Percentiles rank a stretch among this genome's conserved stretches.
phyloP scores from a whole-genome alignment of 2,329 filamentous ascomycete genomes.

The Teratosphaeria nubilosa region DNA sequence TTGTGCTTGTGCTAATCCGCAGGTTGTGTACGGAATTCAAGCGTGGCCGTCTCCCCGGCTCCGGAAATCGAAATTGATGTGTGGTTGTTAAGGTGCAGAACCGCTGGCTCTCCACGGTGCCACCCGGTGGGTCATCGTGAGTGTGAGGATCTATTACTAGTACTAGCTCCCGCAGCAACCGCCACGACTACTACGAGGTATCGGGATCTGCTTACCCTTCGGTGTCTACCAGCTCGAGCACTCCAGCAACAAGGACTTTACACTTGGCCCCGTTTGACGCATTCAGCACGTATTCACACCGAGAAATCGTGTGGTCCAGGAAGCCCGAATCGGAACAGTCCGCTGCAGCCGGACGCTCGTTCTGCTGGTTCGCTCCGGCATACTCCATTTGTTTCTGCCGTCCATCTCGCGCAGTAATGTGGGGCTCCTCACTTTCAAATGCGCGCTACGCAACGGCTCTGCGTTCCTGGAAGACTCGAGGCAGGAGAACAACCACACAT shows the following conservation, averaged over 20 bases:
- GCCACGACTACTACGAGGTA: not conserved
- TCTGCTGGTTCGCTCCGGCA: not conserved
- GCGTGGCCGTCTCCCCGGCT: not conserved
- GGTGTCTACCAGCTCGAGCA: not conserved
- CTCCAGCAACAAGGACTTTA: not conserved
- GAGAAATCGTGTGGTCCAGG: too few relatives aligned
- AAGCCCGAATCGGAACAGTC: not conserved
- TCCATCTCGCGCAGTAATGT: not conserved
- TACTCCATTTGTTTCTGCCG: not conserved
- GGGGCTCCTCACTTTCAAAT: not conserved
- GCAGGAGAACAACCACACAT: not conserved
- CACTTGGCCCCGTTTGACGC: too few relatives aligned
- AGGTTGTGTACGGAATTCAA: too few relatives aligned
- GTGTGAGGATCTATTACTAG: not conserved
- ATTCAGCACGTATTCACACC: not conserved
- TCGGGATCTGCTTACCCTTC: not conserved
- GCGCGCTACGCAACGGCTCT: not conserved
- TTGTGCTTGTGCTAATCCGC: not conserved
- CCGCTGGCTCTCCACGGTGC: not conserved
- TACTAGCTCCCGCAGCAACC: not conserved
- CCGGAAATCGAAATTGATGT: not conserved
- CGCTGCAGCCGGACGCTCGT: not conserved
- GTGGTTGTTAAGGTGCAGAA: not conserved
- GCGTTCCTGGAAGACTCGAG: not conserved
- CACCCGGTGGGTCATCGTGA: not conserved